A percentile compares a stretch with the other conserved stretches of the same genome.
Evolutionary conservation across 306 rosid genomes (phyloP).

Genomic region (Malus asiatica): DNA sequence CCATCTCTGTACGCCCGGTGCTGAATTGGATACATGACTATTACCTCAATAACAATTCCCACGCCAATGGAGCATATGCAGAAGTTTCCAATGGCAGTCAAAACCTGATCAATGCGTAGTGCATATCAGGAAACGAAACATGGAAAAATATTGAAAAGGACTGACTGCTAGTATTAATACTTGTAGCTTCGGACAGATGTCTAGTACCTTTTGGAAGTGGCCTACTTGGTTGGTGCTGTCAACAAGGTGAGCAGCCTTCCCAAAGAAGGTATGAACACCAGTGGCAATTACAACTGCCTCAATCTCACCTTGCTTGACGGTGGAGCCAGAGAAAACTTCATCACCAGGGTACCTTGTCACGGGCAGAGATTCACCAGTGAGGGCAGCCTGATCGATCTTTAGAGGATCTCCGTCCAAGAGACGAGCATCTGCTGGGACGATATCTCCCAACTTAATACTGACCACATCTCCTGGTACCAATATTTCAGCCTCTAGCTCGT

Average conservation of each 20-base stretch:
- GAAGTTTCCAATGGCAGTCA: constrained; percentile 87
- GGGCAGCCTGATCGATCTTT: constrained; percentile 85
- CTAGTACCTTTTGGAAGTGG: constrained; percentile 74
- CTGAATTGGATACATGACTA: constrained; percentile 87
- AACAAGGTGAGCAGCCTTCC: constrained; percentile 92
- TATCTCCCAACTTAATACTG: constrained; percentile 82
- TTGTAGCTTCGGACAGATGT: background rate
- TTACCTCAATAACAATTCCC: constrained; percentile 62
- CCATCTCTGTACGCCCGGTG: constrained; percentile 62
- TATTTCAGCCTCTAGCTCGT: constrained; percentile 69
- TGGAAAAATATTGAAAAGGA: background rate
- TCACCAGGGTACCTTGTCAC: constrained; percentile 45
- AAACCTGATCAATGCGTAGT: constrained; percentile 37
- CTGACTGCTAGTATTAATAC: background rate
- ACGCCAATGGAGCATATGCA: constrained; percentile 80
- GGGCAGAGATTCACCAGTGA: constrained; percentile 86
- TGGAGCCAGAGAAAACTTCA: constrained; percentile 86
- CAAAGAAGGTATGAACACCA: constrained; percentile 90
- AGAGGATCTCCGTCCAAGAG: constrained; percentile 74
- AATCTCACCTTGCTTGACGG: constrained; percentile 86
- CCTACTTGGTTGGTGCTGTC: constrained; percentile 77
- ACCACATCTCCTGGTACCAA: constrained; percentile 82
- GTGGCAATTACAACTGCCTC: constrained; percentile 95
- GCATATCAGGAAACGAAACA: background rate
- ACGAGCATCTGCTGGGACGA: constrained; percentile 86